Conservation (phyloP, 1,284 basidiomycete species). For the Papiliotrema nemorosa region DNA sequence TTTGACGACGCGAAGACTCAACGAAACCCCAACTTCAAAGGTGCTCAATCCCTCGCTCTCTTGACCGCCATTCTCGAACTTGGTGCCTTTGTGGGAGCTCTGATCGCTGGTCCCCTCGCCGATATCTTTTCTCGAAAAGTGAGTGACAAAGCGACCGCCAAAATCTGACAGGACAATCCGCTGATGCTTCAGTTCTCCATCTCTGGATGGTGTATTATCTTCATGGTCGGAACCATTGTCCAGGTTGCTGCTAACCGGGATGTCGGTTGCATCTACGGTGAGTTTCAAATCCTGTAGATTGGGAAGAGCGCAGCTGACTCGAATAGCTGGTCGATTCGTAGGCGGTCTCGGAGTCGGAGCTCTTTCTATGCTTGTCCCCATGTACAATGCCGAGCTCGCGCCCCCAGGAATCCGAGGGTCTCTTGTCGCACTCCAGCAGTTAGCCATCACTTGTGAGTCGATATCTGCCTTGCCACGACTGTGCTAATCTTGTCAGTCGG, state of each 20-base stretch:
- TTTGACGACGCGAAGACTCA: neutral
- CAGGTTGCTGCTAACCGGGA: conserved; percentile 37
- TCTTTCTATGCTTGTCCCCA: conserved; percentile 46
- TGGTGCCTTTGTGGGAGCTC: conserved; percentile 39
- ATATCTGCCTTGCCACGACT: neutral
- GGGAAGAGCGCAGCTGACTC: neutral
- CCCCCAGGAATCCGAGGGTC: conserved; percentile 78
- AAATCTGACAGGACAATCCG: neutral
- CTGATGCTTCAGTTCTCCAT: conserved; percentile 33
- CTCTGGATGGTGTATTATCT: conserved; percentile 43
- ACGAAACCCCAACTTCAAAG: neutral
- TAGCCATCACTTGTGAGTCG: conserved; percentile 70
- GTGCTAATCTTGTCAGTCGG: conserved; percentile 16
- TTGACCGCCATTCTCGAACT: conserved; percentile 43
- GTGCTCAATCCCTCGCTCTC: conserved; percentile 19
- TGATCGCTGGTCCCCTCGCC: conserved; percentile 43
- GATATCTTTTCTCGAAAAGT: conserved; percentile 44
- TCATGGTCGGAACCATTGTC: conserved; percentile 41
- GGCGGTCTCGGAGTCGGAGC: conserved; percentile 48
- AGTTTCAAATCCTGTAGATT: neutral
- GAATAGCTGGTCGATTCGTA: conserved; percentile 40
- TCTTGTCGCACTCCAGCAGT: conserved; percentile 74
- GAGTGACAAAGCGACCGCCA: conserved; percentile 2
- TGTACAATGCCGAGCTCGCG: conserved; percentile 71
- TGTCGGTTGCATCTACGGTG: conserved; percentile 41